Conservation (phyloP, 2,329 filamentous ascomycete genomes). For the Coniochaeta ligniaria region DNA sequence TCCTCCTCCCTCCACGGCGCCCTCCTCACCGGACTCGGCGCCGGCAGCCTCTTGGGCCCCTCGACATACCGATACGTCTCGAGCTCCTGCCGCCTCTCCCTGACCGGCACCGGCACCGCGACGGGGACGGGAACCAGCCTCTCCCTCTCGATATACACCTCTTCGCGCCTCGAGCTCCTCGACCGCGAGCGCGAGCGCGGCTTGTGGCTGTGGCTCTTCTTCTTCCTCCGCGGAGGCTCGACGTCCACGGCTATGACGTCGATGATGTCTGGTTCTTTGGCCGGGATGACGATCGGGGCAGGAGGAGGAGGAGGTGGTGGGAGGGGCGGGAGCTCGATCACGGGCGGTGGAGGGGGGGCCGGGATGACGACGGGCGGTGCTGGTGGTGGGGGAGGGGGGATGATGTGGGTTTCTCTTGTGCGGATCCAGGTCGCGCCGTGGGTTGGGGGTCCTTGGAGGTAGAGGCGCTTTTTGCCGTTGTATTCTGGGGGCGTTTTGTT, state of each 20-base stretch:
- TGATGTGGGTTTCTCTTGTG: slow-evolving; percentile 28
- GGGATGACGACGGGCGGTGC: slow-evolving; percentile 15
- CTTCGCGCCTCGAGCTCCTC: slow-evolving; percentile 28
- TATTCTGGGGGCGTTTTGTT: not conserved
- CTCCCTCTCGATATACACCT: slow-evolving; percentile 47
- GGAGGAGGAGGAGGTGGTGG: slow-evolving; percentile 2
- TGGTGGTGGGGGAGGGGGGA: slow-evolving; percentile 20
- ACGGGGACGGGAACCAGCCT: slow-evolving; percentile 34
- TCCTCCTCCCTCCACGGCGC: slow-evolving; percentile 15
- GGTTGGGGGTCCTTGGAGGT: slow-evolving; percentile 30
- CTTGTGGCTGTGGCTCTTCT: slow-evolving; percentile 6
- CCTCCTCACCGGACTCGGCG: slow-evolving; percentile 22
- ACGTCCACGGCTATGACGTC: slow-evolving; percentile 36
- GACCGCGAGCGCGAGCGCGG: slow-evolving; percentile 17
- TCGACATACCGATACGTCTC: slow-evolving; percentile 49
- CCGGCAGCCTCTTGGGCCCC: slow-evolving; percentile 29
- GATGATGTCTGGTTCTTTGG: slow-evolving; percentile 19
- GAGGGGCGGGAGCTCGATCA: slow-evolving; percentile 10
- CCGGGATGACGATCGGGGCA: not conserved
- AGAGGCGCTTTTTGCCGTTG: slow-evolving; percentile 29
- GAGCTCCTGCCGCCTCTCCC: slow-evolving; percentile 22
- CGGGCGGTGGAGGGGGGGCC: slow-evolving; percentile 15
- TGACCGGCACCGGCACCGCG: not conserved
- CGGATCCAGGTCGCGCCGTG: slow-evolving; percentile 25
- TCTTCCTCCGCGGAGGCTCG: slow-evolving; percentile 22